Percentiles rank a stretch among this genome's conserved stretches.
phyloP scores from a whole-genome alignment of 257 asterid genomes.

The Jacaranda mimosifolia region DNA sequence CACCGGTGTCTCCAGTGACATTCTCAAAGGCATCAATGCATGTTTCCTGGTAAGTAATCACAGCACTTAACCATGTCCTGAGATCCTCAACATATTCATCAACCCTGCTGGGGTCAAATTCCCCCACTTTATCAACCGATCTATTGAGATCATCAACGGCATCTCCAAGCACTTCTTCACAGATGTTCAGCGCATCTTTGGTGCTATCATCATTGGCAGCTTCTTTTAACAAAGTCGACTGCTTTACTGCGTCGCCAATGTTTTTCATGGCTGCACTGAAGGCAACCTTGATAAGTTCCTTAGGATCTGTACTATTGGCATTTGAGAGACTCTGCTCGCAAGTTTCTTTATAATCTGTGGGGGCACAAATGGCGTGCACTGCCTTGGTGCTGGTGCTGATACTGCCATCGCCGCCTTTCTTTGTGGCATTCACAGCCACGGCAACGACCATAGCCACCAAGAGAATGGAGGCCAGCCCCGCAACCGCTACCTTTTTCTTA shows the following conservation, averaged over 20 bases:
- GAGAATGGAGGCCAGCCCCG: constrained; percentile 55
- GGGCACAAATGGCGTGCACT: constrained; percentile 56
- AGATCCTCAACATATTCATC: too few relatives aligned
- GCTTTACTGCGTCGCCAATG: constrained; percentile 41
- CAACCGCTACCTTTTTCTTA: constrained; percentile 46
- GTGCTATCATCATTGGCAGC: not conserved
- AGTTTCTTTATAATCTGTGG: constrained; percentile 65
- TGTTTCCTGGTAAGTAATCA: too few relatives aligned
- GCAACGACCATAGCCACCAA: constrained; percentile 64
- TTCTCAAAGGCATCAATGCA: too few relatives aligned
- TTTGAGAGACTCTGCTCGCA: constrained; percentile 57
- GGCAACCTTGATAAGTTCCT: constrained; percentile 59
- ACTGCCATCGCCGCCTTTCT: not conserved
- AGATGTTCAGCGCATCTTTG: not conserved
- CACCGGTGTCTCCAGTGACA: too few relatives aligned
- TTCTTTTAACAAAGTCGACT: not conserved
- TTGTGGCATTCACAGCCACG: constrained; percentile 33
- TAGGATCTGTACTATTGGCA: constrained; percentile 64
- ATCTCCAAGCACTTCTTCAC: not conserved
- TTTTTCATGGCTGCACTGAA: constrained; percentile 44
- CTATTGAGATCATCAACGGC: not conserved
- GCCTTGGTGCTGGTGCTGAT: constrained; percentile 38
- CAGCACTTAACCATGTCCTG: too few relatives aligned
- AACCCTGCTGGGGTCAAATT: not conserved
- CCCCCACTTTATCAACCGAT: not conserved